Conservation (phyloP, 2,329 filamentous ascomycete genomes). For the Cladophialophora yegresii region DNA sequence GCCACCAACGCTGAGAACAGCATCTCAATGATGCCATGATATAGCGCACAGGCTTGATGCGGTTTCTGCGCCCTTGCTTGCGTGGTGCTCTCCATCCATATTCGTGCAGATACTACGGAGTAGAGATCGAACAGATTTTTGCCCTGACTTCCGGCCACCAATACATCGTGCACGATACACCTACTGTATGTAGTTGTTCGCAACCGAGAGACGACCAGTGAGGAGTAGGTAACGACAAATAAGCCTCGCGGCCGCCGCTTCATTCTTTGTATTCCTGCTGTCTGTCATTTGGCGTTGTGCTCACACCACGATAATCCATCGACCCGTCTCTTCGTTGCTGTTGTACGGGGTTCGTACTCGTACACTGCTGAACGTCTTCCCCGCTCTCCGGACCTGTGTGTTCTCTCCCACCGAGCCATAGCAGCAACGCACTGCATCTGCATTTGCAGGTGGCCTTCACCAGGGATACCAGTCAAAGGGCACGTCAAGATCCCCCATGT, state of each 20-base stretch:
- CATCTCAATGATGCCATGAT: background rate
- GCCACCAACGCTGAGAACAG: slow-evolving; percentile 13
- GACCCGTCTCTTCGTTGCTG: background rate
- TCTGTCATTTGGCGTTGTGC: background rate
- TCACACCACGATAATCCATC: background rate
- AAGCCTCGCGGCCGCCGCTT: background rate
- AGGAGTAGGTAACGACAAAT: slow-evolving; percentile 3
- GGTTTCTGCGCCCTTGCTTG: slow-evolving; percentile 13
- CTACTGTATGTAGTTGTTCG: slow-evolving; percentile 10
- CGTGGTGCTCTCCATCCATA: background rate
- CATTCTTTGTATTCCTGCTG: background rate
- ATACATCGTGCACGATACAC: background rate
- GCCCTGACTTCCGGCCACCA: slow-evolving; percentile 24
- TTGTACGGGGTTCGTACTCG: background rate
- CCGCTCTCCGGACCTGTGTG: background rate
- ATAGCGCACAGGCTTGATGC: slow-evolving; percentile 6
- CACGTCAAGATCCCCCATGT: slow-evolving; percentile 6
- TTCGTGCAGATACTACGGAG: background rate
- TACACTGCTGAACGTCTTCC: background rate
- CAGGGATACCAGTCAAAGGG: background rate
- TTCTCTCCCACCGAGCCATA: background rate
- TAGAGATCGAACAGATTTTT: slow-evolving; percentile 1
- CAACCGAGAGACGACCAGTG: background rate
- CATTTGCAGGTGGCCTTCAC: background rate
- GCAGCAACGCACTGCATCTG: background rate